A percentile compares a stretch with the other conserved stretches of the same genome.
phyloP scores from a whole-genome alignment of 345 rosid species.

The Rhodomyrtus tomentosa region DNA sequence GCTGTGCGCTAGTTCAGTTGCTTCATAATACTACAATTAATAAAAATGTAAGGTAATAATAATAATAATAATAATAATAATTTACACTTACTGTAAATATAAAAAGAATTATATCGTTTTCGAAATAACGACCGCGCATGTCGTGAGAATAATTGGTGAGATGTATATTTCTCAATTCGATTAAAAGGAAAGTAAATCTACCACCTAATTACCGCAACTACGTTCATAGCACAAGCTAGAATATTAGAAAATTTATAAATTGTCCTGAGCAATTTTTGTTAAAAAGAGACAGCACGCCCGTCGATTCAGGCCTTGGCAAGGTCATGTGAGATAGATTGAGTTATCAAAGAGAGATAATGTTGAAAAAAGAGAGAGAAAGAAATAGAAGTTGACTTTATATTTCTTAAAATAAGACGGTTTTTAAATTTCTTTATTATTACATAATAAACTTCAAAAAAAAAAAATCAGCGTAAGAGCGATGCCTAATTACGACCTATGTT shows the following conservation, averaged over 20 bases:
- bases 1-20: neutral
- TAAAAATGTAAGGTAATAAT: neutral
- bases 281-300: rapidly evolving
- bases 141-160: neutral
- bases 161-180: neutral
- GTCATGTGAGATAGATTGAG: neutral
- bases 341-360: neutral
- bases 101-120: neutral
- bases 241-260: neutral
- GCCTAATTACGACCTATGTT: neutral
- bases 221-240: neutral
- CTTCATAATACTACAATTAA: neutral
- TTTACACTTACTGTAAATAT: neutral
- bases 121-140: rapidly evolving
- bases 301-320: rapidly evolving
- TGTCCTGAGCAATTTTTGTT: neutral
- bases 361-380: neutral
- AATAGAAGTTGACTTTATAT: neutral
- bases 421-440: neutral
- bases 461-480: neutral
- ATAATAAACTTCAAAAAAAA: neutral
- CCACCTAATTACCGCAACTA: neutral
- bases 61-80: neutral
- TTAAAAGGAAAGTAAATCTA: neutral
- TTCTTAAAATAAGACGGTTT: neutral